Conservation (phyloP, 2,329 filamentous ascomycete genomes). For the Aspergillus niger region DNA sequence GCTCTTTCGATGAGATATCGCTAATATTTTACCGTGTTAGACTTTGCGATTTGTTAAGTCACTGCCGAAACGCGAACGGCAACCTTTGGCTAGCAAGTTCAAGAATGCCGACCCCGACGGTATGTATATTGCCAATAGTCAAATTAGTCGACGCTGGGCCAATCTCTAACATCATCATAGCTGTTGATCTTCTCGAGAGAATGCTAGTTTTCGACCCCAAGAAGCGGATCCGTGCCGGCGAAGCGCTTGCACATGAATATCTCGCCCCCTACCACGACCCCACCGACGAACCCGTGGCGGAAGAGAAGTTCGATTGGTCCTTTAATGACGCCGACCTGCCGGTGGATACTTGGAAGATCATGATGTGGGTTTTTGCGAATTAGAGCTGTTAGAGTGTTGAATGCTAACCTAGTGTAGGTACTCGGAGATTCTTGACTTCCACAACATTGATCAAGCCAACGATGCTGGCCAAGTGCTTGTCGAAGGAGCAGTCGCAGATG, state of each 20-base stretch:
- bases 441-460: slow-evolving; percentile 72
- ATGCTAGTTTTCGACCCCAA: slow-evolving; percentile 99
- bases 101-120: slow-evolving; percentile 87
- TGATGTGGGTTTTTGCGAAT: slow-evolving; percentile 72
- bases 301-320: slow-evolving; percentile 99
- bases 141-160: neutral
- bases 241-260: slow-evolving; percentile 89
- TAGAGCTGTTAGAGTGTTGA: neutral
- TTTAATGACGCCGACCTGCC: slow-evolving; percentile 98
- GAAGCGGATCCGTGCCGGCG: slow-evolving; percentile 83
- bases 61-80: slow-evolving; percentile 88
- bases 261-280: slow-evolving; percentile 96
- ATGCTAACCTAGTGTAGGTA: slow-evolving; percentile 63
- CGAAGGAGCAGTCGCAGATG: slow-evolving; percentile 25
- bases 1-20: slow-evolving; percentile 7
- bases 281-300: slow-evolving; percentile 89
- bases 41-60: slow-evolving; percentile 97
- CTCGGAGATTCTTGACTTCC: slow-evolving; percentile 97
- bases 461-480: slow-evolving; percentile 36
- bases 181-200: slow-evolving; percentile 87
- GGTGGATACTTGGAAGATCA: slow-evolving; percentile 99
- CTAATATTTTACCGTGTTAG: slow-evolving; percentile 51
- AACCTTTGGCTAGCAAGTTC: slow-evolving; percentile 85
- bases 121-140: slow-evolving; percentile 45
- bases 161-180: slow-evolving; percentile 48